Base-by-base conservation (phyloP, 1,284 basidiomycete species). In the Tilletia setariae region DNA sequence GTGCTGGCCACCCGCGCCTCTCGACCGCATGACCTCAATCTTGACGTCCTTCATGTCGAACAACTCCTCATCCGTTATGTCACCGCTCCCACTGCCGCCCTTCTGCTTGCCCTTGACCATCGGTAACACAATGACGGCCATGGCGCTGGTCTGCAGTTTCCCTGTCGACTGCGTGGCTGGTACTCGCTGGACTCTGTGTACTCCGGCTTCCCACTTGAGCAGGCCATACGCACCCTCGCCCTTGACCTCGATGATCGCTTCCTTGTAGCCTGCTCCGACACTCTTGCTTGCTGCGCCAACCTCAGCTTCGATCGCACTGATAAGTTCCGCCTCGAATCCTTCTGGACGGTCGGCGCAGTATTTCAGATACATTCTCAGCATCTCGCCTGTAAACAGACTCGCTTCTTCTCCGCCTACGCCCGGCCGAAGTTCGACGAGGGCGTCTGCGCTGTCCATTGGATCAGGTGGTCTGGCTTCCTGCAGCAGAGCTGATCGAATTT, bases 1-100 rank as follows among this genome's bases (percentile, higher is more conserved):
- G 84, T 98, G 95, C 86, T 94, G 94, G n/a, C 96, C 95, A 63
- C 96, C 96, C 2, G 96, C 95, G 61, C 96, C 96, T 42, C 93
- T 85, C 0, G 94, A 88, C 21, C 95, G 89, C 94, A 98, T 97
- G 56, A 95, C 92, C 78, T 98, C 95, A 1, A 92, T 83, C 76
- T 88, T 90, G 64, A 98, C 88, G 70, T 98, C 95, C 68, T 91
- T 91, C 83, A 91, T 90, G 66, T 89, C 89, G 69, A 93, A 76
- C 85, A 40, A 28, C 16, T 89, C 64, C 87, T 87, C 81, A 63
- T 83, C 76, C n/a, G n/a, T n/a, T n/a, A n/a, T n/a, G n/a, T n/a
- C n/a, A n/a, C n/a, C n/a, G n/a, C n/a, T n/a, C n/a, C n/a, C n/a
- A n/a, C n/a, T n/a, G 85, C 85, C 68, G 79, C 83, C 76, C 67